Percentiles rank a stretch among this genome's conserved stretches.
These are phyloP conservation scores for Pythium plurisporium DNA, from an alignment of 352 stramenopile species.

Conservation along the genomic window DNA sequence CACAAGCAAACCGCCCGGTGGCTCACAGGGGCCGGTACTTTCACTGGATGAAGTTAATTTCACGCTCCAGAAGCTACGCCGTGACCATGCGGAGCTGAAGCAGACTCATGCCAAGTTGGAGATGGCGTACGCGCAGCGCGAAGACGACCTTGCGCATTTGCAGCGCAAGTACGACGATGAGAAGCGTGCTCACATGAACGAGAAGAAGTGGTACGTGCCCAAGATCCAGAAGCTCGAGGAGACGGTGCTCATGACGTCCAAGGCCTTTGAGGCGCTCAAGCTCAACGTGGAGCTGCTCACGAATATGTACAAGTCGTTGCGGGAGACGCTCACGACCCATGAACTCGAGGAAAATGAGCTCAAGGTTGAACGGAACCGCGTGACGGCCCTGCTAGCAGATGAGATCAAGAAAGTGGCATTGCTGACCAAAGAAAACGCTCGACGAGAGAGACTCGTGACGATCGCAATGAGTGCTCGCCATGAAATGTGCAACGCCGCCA, in stretches of 20 bases:
- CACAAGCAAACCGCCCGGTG: neutral
- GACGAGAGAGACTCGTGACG: constrained; percentile 70
- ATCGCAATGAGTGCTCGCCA: constrained; percentile 74
- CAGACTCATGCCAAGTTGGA: constrained; percentile 49
- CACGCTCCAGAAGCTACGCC: constrained; percentile 67
- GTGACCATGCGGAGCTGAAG: constrained; percentile 61
- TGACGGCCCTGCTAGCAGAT: constrained; percentile 41
- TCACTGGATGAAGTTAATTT: constrained; percentile 59
- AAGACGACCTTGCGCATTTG: constrained; percentile 65
- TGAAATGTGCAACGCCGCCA: constrained; percentile 57
- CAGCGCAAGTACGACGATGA: constrained; percentile 67
- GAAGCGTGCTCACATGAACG: constrained; percentile 42
- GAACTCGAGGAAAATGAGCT: constrained; percentile 59
- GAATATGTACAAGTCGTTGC: constrained; percentile 82
- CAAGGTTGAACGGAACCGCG: constrained; percentile 49
- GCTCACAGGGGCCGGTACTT: neutral
- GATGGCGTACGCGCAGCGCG: constrained; percentile 66
- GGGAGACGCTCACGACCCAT: constrained; percentile 38
- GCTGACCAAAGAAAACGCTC: constrained; percentile 63
- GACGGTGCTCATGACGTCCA: neutral
- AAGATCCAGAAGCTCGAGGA: neutral
- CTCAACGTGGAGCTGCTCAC: constrained; percentile 82
- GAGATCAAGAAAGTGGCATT: constrained; percentile 80
- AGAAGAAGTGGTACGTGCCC: neutral
- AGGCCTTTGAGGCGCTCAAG: constrained; percentile 61